phyloP scores from a whole-genome alignment of 257 asterid species.

The Gentiana macrophylla region DNA sequence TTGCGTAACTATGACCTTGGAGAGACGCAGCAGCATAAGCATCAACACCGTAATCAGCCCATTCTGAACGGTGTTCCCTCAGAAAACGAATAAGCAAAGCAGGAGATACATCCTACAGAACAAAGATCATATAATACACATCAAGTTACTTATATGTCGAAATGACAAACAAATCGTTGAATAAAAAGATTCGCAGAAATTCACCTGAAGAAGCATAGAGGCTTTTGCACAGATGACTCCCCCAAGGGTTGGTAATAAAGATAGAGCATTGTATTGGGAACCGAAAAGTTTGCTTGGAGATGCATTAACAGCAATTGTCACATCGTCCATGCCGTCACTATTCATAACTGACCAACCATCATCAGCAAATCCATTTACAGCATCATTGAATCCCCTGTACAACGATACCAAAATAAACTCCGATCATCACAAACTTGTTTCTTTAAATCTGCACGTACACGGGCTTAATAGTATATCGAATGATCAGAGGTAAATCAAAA shows the following conservation, averaged over 20 bases:
- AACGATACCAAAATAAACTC: background rate
- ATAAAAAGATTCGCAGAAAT: background rate
- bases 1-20: constrained; percentile 53
- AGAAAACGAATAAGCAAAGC: constrained; percentile 76
- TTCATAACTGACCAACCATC: constrained; percentile 92
- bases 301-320: constrained; percentile 68
- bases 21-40: constrained; percentile 77
- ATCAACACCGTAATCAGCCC: constrained; percentile 88
- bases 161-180: too few species aligned
- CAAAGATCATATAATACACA: background rate
- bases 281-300: constrained; percentile 77
- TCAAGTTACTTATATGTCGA: too few species aligned
- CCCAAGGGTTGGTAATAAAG: constrained; percentile 68
- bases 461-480: background rate
- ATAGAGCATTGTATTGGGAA: constrained; percentile 49
- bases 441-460: too few species aligned
- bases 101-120: constrained; percentile 67
- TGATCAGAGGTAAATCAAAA: background rate
- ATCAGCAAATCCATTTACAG: constrained; percentile 88
- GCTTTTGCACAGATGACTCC: constrained; percentile 96
- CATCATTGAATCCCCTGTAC: constrained; percentile 87
- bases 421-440: background rate
- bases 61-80: constrained; percentile 86
- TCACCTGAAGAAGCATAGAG: constrained; percentile 95
- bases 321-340: constrained; percentile 82